Conservation (phyloP, 805 yeast genomes). For the Saturnispora halmiae region DNA sequence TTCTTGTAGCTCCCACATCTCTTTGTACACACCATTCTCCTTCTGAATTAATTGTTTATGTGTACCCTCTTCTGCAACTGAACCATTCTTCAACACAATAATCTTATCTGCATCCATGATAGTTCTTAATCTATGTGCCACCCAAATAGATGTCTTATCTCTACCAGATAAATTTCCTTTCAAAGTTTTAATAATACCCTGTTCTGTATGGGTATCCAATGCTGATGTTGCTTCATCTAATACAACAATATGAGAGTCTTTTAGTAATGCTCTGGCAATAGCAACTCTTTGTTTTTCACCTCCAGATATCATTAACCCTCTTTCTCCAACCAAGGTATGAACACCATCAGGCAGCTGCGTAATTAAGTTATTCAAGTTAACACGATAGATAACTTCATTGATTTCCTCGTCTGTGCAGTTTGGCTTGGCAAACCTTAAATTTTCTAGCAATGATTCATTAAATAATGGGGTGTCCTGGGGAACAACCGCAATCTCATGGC, state of each 20-base stretch:
- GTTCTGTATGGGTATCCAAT: conserved; percentile 93
- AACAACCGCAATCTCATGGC: conserved; percentile 78
- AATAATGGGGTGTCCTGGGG: conserved; percentile 97
- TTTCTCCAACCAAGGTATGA: conserved; percentile 85
- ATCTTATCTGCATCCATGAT: conserved; percentile 92
- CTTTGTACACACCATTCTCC: conserved; percentile 57
- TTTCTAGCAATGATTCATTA: conserved; percentile 82
- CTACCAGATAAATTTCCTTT: conserved; percentile 44
- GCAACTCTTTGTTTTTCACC: conserved; percentile 97
- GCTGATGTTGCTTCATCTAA: conserved; percentile 98
- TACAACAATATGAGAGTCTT: conserved; percentile 81
- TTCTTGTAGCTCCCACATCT: conserved; percentile 91
- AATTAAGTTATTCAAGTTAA: conserved; percentile 58
- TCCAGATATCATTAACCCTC: conserved; percentile 99
- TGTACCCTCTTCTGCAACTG: conserved; percentile 80
- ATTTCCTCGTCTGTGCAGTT: conserved; percentile 69
- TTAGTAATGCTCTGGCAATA: conserved; percentile 80
- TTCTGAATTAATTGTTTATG: conserved; percentile 53
- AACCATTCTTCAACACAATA: conserved; percentile 72
- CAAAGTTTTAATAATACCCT: conserved; percentile 67
- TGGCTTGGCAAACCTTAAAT: conserved; percentile 77
- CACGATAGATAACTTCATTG: conserved; percentile 49
- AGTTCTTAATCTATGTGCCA: conserved; percentile 90
- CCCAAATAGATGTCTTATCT: conserved; percentile 68
- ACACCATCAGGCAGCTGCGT: conserved; percentile 73